These are phyloP conservation scores for Hymenoscyphus infarciens DNA, from an alignment of 2,329 filamentous ascomycete species.

Conservation along the genomic window DNA sequence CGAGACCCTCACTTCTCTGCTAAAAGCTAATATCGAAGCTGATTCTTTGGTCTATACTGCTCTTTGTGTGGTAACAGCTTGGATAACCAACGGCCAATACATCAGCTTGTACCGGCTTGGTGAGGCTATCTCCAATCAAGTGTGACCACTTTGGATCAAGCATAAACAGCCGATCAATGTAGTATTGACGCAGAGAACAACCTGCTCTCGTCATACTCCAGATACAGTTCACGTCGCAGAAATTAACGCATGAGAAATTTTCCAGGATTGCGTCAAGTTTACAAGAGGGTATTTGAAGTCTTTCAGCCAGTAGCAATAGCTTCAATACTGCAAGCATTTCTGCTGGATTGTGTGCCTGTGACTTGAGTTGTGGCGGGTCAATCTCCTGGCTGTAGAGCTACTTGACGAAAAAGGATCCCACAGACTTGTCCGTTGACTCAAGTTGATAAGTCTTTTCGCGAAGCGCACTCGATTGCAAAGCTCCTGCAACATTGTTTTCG, in stretches of 20 bases:
- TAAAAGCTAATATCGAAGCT: too few species aligned
- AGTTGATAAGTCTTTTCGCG: neutral
- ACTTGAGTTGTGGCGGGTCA: neutral
- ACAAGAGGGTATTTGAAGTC: neutral
- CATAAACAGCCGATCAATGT: neutral
- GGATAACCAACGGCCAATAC: too few species aligned
- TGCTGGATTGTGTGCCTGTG: neutral
- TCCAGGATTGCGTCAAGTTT: neutral
- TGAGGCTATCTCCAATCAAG: too few species aligned
- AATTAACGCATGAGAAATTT: neutral
- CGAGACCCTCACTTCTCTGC: too few species aligned
- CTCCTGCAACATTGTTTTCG: neutral
- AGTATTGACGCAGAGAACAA: neutral
- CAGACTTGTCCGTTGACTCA: neutral
- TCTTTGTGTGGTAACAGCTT: too few species aligned
- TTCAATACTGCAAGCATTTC: neutral
- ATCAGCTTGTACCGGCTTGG: too few species aligned
- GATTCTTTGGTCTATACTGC: too few species aligned
- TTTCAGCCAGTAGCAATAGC: neutral
- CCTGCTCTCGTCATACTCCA: neutral
- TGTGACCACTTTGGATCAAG: too few species aligned
- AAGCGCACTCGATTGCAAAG: too few species aligned
- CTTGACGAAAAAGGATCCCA: conserved; percentile 4
- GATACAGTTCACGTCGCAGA: neutral
- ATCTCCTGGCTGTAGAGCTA: conserved; percentile 15